Evolutionary conservation across 257 asterid genomes (phyloP).

Genomic region (Verbena officinalis): DNA sequence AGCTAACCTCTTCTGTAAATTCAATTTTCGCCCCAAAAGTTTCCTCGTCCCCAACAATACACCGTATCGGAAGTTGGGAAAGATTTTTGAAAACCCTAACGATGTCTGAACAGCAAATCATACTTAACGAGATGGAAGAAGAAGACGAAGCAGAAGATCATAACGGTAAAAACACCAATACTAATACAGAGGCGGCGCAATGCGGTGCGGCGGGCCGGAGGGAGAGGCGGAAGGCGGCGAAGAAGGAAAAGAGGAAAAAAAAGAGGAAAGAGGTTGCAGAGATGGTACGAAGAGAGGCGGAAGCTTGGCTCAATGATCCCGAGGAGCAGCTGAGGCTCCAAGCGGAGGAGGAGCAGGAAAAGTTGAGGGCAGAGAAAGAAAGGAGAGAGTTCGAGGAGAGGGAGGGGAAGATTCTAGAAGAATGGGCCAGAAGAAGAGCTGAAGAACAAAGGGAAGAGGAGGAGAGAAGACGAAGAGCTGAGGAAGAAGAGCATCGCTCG

Average conservation of each 20-base stretch:
- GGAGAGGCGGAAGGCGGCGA: constrained; percentile 75
- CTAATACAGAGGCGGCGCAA: constrained; percentile 16
- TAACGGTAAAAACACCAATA: background rate
- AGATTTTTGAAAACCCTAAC: constrained; percentile 27
- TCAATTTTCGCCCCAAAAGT: background rate
- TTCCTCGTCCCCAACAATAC: background rate
- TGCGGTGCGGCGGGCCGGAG: constrained; percentile 47
- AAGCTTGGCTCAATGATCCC: constrained; percentile 71
- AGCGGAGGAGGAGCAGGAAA: constrained; percentile 78
- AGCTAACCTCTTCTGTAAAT: background rate
- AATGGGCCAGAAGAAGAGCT: constrained; percentile 58
- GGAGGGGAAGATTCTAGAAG: constrained; percentile 75
- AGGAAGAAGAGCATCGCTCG: constrained; percentile 46
- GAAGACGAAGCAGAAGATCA: constrained; percentile 17
- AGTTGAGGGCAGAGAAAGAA: constrained; percentile 63
- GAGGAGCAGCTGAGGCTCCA: constrained; percentile 69
- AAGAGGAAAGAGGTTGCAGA: constrained; percentile 81
- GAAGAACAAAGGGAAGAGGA: constrained; percentile 63
- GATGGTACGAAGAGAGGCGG: constrained; percentile 68
- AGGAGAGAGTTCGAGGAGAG: constrained; percentile 76
- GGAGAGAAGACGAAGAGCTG: constrained; percentile 47
- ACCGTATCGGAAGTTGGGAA: background rate
- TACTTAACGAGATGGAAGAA: constrained; percentile 28
- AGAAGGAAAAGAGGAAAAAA: constrained; percentile 90
- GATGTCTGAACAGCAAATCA: constrained; percentile 28